Evolutionary conservation across 352 stramenopile species (phyloP).

Genomic region (Hyaloperonospora brassicae): DNA sequence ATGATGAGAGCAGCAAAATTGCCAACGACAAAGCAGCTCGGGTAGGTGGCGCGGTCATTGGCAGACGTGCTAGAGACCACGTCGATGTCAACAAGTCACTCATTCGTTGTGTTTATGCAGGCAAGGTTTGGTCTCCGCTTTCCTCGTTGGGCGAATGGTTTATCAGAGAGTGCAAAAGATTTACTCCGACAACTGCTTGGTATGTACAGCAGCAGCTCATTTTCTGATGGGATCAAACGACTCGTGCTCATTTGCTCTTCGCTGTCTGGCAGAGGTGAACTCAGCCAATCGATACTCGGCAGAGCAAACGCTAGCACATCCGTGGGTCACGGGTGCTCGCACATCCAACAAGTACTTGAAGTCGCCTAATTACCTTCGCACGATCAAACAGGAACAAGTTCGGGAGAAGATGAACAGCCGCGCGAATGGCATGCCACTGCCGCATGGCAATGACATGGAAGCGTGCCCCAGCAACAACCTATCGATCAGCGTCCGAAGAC

Average conservation of each 20-base stretch:
- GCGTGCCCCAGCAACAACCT: constrained; percentile 15
- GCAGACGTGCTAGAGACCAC: neutral
- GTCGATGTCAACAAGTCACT: constrained; percentile 4
- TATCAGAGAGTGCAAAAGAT: constrained; percentile 83
- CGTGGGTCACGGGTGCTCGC: constrained; percentile 79
- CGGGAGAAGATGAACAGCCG: constrained; percentile 31
- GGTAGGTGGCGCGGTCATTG: constrained; percentile 23
- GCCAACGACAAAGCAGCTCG: constrained; percentile 62
- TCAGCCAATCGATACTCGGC: constrained; percentile 69
- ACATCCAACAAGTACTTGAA: constrained; percentile 84
- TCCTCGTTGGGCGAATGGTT: constrained; percentile 86
- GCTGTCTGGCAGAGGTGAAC: constrained; percentile 54
- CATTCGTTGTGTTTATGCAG: constrained; percentile 23
- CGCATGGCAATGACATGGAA: constrained; percentile 12
- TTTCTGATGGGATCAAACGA: neutral
- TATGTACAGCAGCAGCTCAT: constrained; percentile 11
- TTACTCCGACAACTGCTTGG: constrained; percentile 72
- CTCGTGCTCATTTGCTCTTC: neutral
- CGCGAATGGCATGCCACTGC: constrained; percentile 16
- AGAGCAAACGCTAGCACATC: constrained; percentile 73
- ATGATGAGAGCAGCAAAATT: constrained; percentile 91
- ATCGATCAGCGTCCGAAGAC: constrained; percentile 45
- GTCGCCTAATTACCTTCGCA: constrained; percentile 79
- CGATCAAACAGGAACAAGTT: constrained; percentile 67
- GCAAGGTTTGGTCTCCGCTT: constrained; percentile 93